Percentiles rank a stretch among this genome's conserved stretches.
Conservation (phyloP, 176 grass and related monocot species). For the Phragmites australis region DNA sequence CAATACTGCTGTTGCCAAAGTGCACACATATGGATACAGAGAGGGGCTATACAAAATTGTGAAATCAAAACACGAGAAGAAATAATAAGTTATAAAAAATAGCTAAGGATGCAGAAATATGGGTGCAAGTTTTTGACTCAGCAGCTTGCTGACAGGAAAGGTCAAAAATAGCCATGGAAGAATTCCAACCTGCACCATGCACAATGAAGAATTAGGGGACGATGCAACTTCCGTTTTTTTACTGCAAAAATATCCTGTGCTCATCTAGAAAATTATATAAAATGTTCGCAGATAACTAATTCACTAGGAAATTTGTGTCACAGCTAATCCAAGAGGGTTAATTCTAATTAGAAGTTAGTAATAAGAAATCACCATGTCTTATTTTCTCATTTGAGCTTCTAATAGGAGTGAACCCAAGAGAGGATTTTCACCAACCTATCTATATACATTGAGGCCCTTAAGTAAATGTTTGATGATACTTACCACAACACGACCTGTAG, state of each 20-base stretch:
- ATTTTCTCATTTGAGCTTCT: not conserved
- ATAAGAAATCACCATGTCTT: not conserved
- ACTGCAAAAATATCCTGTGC: not conserved
- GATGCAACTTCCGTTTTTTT: not conserved
- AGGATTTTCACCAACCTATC: not conserved
- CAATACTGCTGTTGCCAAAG: no score
- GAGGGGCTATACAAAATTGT: not conserved
- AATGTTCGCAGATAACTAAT: no score
- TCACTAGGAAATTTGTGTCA: not conserved
- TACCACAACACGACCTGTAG: conserved; percentile 65
- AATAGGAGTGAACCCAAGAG: not conserved
- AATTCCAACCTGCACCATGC: conserved; percentile 75
- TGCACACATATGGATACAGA: not conserved
- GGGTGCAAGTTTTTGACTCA: conserved; percentile 55
- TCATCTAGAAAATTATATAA: not conserved
- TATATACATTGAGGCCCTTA: not conserved
- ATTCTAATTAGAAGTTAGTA: not conserved
- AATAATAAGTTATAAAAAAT: not conserved
- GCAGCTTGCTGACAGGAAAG: conserved; percentile 64
- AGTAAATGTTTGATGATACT: not conserved
- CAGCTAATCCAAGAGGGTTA: not conserved
- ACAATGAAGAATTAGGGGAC: not conserved
- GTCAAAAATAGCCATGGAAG: conserved; percentile 88
- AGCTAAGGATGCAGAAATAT: conserved; percentile 45
- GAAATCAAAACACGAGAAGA: not conserved